Evolutionary conservation across 1,284 basidiomycete species (phyloP), one percentile per base, ranked within the genome.

Genomic region (Phellopilus nigrolimitatus): DNA sequence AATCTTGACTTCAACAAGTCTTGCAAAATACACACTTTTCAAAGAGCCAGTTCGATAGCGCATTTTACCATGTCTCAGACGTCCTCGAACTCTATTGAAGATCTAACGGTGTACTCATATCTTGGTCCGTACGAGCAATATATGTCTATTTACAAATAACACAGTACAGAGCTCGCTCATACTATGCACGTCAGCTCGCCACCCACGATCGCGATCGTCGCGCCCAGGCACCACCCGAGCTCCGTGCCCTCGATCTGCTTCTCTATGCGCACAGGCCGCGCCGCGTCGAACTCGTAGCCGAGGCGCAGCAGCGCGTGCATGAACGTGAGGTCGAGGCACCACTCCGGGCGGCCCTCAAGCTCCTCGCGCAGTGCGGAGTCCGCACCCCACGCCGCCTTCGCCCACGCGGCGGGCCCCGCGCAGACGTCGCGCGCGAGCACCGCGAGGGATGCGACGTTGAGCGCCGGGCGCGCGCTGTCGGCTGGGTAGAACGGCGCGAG

Each of bases 311-410:
- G 68, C 31, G 81, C 85, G 64, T 97, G 83, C 91, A 95, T 93
- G 67, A 95, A 99, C 30, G 92, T 97, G 63, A 98, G 68, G 69
- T 99, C 95, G 41, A 98, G 76, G 68, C 95, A 99, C 72, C 87
- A 92, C 71, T 98, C 95, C 0, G 95, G 94, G 8, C 93, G 75
- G 49, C 76, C 90, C 47, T 82, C 72, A 9, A 98, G 73, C 64
- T 97, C 94, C 0, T 70, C 74, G 69, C 95, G 79, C 17, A 89
- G 75, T 6, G 64, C 71, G 3, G 66, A 49, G 59, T 84, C 66
- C 8, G 54, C 47, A 12, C 74, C 78, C 79, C 79, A 85, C 46
- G 70, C 70, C 10, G 41, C 38, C 31, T 68, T 62, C 19, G 67
- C 57, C 91, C 91, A 93, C 25, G 72, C 66, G 0, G 66, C 53